These are phyloP conservation scores for Suhomyces yuchorum DNA, from an alignment of 1,139 yeast genomes.

Conservation along the genomic window DNA sequence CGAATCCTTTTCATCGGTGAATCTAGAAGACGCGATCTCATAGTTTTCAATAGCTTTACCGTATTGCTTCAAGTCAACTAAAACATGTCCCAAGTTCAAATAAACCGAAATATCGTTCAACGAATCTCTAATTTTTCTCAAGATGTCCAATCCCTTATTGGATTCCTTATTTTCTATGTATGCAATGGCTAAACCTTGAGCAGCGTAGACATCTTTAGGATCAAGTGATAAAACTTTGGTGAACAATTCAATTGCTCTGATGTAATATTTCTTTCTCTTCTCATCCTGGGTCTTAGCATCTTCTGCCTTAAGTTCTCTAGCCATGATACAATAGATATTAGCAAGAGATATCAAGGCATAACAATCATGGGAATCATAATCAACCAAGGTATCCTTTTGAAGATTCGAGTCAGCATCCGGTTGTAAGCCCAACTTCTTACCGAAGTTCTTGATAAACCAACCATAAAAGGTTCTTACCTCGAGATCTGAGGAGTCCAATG, in stretches of 20 bases:
- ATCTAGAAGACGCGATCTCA: conserved; percentile 73
- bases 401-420: conserved; percentile 74
- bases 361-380: conserved; percentile 82
- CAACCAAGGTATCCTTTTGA: conserved; percentile 81
- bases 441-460: conserved; percentile 74
- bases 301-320: conserved; percentile 64
- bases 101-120: conserved; percentile 81
- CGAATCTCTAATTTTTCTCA: conserved; percentile 89
- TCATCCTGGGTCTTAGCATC: conserved; percentile 53
- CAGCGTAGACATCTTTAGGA: conserved; percentile 88
- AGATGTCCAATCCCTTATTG: conserved; percentile 78
- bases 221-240: conserved; percentile 87
- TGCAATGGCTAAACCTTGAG: conserved; percentile 94
- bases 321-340: conserved; percentile 80
- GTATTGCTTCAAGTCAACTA: conserved; percentile 78
- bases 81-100: conserved; percentile 86
- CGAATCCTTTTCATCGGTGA: conserved; percentile 63
- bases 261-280: conserved; percentile 74
- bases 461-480: conserved; percentile 91
- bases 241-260: conserved; percentile 86
- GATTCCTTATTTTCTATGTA: conserved; percentile 85
- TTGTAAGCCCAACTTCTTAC: conserved; percentile 56
- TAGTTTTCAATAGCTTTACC: conserved; percentile 88
- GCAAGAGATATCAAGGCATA: conserved; percentile 91
- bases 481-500: conserved; percentile 58